Base-by-base conservation (phyloP, 345 rosid species). In the Syzygium aqueum region DNA sequence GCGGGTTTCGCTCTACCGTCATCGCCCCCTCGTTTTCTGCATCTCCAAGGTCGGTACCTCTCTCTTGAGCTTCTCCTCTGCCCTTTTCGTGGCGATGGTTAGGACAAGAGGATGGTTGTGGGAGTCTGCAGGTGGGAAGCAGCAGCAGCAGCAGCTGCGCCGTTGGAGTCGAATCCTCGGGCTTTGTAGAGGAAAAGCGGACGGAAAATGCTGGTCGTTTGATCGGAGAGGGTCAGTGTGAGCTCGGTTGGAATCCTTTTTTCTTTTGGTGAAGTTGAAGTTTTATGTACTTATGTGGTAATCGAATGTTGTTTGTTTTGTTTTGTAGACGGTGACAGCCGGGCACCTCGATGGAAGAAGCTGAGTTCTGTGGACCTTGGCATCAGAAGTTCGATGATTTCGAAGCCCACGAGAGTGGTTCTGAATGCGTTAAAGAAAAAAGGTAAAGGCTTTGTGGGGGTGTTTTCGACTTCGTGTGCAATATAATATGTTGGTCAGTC, bases 321-420 rank as follows among this genome's bases (percentile, higher is more conserved):
- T 30, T 85, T 43, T 53, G 84, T 15, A 65, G 80, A 33, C 54
- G 17, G 88, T 52, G 87, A 30, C 21, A 88, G 89, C 59, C 89
- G 88, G 84, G 90, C 87, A 30, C 50, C 53, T 59, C 86, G 85
- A 40, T 94, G 94, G 94, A 93, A 90, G 92, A 93, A 92, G 87
- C 87, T 92, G 89, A 90, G 89, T 84, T 93, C 96, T 87, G 88
- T 86, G 84, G 95, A 93, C 12, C 92, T 95, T 86, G 97, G 95
- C 53, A 93, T 95, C 51, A 92, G 90, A 78, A 91, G 89, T 87
- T 91, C 95, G 16, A 94, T 91, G 95, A 91, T 95, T n/a, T 87
- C 96, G 40, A 91, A 88, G 85, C 92, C 96, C 82, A 92, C 95
- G 0, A 90, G 93, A 57, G 90, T 91, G 86, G 96, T 95, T 89